Base-by-base conservation (phyloP, 257 asterid species). In the Solanum chilense region DNA sequence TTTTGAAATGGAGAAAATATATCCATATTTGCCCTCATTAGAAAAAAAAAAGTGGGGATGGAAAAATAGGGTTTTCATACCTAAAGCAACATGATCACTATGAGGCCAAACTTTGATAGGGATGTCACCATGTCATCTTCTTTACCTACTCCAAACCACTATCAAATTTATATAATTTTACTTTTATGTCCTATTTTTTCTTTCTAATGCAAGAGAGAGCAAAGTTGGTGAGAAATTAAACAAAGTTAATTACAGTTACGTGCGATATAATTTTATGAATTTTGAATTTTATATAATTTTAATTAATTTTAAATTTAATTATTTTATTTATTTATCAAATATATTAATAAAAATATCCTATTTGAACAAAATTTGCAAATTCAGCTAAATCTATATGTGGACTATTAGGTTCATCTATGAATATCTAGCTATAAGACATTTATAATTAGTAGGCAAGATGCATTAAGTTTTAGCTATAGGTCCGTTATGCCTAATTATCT, bases 91-190 rank as follows among this genome's bases (percentile, higher is more conserved):
- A 89, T 33, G 78, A 71, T 89, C 90, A 91, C 90, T 87, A 80
- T 77, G 76, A 80, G 81, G 87, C 95, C 93, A 92, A 92, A 90
- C 91, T 88, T 83, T 88, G 94, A 92, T 83, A 74, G 93, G 90
- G 93, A 92, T 84, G 60, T 90, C 90, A 92, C 69, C 91, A 66
- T 89, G 98, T 93, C 97, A 89, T 82, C 89, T 45, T 95, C 96
- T 88, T 85, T 87, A 95, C 97, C 98, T 88, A 94, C 93, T 93
- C 91, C 89, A 86, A 92, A 91, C 94, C 97, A 95, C 96, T 91
- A 92, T 39, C 42, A 86, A 7, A 15, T 25, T 6, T 20, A 69
- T 69, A 29, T 29, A 20, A 73, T 37, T 37, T 83, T 87, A 39
- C 62, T 21, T 83, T 77, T 85, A 82, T 58, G 12, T 44, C 37